phyloP scores from a whole-genome alignment of 2,329 filamentous ascomycete genomes.

The Cladosporium sp. region DNA sequence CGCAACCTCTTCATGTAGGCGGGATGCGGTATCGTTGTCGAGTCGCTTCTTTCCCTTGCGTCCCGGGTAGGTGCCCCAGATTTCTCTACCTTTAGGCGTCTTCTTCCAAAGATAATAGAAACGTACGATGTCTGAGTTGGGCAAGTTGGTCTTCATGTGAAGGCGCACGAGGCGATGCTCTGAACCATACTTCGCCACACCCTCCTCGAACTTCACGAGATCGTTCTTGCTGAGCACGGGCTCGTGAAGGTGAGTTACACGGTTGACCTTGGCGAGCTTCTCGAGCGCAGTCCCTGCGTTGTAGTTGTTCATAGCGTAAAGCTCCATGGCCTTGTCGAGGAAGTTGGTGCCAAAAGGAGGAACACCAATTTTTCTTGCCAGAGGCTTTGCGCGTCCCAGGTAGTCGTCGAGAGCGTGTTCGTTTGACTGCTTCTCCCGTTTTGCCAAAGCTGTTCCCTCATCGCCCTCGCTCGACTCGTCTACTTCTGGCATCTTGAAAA shows the following conservation, averaged over 20 bases:
- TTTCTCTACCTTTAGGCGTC: conserved; percentile 76
- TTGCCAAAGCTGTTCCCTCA: conserved; percentile 46
- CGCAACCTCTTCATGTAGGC: conserved; percentile 87
- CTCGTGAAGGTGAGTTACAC: conserved; percentile 74
- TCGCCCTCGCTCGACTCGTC: conserved; percentile 29
- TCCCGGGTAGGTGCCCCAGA: conserved; percentile 87
- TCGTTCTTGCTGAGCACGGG: conserved; percentile 78
- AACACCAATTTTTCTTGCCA: conserved; percentile 70
- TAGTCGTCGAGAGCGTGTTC: conserved; percentile 65
- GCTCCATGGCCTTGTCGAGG: conserved; percentile 76
- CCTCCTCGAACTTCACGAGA: conserved; percentile 88
- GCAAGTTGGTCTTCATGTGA: conserved; percentile 76
- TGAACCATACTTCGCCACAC: conserved; percentile 84
- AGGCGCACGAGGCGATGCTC: conserved; percentile 81
- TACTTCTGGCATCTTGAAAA: conserved; percentile 68
- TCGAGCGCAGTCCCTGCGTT: conserved; percentile 70
- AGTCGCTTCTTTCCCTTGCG: conserved; percentile 86
- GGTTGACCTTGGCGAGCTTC: conserved; percentile 67
- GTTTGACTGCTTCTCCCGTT: conserved; percentile 32
- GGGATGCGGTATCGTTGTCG: conserved; percentile 63
- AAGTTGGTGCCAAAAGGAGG: conserved; percentile 80
- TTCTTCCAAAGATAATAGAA: conserved; percentile 99
- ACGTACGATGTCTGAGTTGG: conserved; percentile 78
- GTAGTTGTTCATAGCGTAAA: conserved; percentile 72
- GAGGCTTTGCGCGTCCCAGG: conserved; percentile 67